These are phyloP conservation scores for Candida namnaoensis DNA, from an alignment of 805 yeast genomes.

Conservation along the genomic window DNA sequence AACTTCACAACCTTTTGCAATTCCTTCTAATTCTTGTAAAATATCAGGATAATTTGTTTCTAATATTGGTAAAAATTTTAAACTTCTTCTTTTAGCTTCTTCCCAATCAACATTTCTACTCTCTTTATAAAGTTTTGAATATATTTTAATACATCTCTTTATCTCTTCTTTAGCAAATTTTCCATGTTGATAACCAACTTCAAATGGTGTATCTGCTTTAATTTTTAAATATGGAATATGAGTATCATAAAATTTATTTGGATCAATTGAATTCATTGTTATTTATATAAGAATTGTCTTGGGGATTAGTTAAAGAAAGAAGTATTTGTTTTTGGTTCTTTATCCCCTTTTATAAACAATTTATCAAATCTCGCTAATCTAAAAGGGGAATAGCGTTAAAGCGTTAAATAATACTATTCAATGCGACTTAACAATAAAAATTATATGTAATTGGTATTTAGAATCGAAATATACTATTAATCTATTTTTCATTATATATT, in stretches of 20 bases:
- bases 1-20: constrained; percentile 26
- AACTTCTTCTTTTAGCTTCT: constrained; percentile 19
- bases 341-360: too few relatives aligned
- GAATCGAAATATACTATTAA: too few relatives aligned
- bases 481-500: too few relatives aligned
- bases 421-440: too few relatives aligned
- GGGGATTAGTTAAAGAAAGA: too few relatives aligned
- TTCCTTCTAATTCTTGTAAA: constrained; percentile 25
- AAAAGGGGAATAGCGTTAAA: too few relatives aligned
- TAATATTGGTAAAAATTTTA: constrained; percentile 19
- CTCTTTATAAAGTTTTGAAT: constrained; percentile 18
- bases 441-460: too few relatives aligned
- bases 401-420: too few relatives aligned
- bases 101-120: constrained; percentile 19
- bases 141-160: constrained; percentile 18
- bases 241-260: constrained; percentile 17
- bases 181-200: constrained; percentile 28
- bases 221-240: constrained; percentile 16
- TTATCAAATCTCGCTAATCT: too few relatives aligned
- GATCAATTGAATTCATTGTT: constrained; percentile 8
- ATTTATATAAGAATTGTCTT: too few relatives aligned
- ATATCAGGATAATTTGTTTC: constrained; percentile 20
- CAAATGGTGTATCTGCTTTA: constrained; percentile 13
- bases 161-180: constrained; percentile 21
- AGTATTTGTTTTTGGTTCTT: background rate